These are phyloP conservation scores for Ophidiomyces ophidiicola DNA, from an alignment of 2,329 filamentous ascomycete genomes.

Conservation along the genomic window DNA sequence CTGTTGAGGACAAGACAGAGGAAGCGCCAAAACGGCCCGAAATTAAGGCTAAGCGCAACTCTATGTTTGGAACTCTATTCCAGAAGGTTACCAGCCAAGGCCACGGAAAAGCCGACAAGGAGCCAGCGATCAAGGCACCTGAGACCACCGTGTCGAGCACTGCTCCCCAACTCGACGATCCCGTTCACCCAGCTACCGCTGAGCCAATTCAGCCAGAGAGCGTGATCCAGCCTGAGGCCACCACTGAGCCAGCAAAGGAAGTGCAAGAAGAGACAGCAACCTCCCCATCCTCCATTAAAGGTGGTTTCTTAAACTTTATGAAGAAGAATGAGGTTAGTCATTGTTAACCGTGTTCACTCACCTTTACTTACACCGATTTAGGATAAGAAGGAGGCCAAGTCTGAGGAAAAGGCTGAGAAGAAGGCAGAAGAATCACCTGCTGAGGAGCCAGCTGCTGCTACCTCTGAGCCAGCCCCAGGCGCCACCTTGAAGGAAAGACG, in stretches of 20 bases:
- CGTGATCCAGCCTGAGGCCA: conserved; percentile 32
- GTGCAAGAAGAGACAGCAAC: conserved; percentile 22
- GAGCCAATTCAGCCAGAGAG: conserved; percentile 32
- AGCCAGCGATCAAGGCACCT: conserved; percentile 37
- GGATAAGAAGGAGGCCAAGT: conserved; percentile 18
- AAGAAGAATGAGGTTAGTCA: conserved; percentile 24
- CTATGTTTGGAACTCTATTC: conserved; percentile 65
- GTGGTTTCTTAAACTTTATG: conserved; percentile 22
- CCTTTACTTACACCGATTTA: conserved; percentile 13
- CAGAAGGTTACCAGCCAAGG: conserved; percentile 48
- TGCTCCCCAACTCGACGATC: conserved; percentile 38
- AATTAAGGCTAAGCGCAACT: conserved; percentile 61
- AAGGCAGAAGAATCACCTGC: conserved; percentile 14
- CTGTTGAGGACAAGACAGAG: conserved; percentile 38
- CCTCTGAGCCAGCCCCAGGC: conserved; percentile 28
- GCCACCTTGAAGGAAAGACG: conserved; percentile 37
- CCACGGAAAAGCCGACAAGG: conserved; percentile 38
- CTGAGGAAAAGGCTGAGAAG: conserved; percentile 21
- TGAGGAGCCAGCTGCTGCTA: conserved; percentile 17
- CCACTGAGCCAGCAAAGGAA: conserved; percentile 21
- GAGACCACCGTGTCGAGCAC: conserved; percentile 39
- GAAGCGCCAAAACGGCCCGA: conserved; percentile 36
- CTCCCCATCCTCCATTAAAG: conserved; percentile 26
- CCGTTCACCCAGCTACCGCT: conserved; percentile 28
- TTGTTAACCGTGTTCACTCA: neutral